Conservation (phyloP, 768 basidiomycete genomes). For the Boletus rubroflammeus region DNA sequence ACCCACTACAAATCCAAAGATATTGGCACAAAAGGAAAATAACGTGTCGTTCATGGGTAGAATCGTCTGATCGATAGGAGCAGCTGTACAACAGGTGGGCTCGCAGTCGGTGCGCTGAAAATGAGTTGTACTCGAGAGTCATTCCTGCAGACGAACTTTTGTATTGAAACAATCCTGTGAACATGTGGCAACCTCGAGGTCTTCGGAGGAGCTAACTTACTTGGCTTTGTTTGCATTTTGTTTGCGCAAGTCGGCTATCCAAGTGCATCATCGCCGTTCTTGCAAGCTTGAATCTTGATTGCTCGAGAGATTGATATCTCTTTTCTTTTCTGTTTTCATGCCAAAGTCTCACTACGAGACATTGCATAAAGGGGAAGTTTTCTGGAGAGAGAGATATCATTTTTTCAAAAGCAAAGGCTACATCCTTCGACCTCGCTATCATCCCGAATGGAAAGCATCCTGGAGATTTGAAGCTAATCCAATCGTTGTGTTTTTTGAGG, state of each 20-base stretch:
- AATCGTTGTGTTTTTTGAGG: background rate
- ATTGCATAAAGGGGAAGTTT: background rate
- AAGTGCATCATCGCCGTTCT: no score
- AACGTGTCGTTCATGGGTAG: background rate
- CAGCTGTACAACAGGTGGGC: no score
- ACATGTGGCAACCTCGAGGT: background rate
- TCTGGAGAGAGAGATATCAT: constrained; percentile 17
- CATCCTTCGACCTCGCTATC: constrained; percentile 25
- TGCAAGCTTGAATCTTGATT: no score
- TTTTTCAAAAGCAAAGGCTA: constrained; percentile 24
- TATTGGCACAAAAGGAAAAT: background rate
- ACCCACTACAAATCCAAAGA: background rate
- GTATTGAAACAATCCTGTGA: background rate
- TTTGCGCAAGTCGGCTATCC: no score
- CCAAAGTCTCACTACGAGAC: background rate
- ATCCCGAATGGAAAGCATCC: constrained; percentile 29
- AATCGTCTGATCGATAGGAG: no score
- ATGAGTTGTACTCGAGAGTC: no score
- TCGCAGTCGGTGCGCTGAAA: no score
- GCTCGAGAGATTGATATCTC: no score
- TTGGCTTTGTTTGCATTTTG: background rate
- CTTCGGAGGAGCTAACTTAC: background rate
- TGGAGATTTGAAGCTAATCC: constrained; percentile 11
- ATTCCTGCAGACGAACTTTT: no score
- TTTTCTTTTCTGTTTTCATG: no score